Evolutionary conservation across 176 grass and related monocot species (phyloP).

Genomic region (Alopecurus myosuroides): DNA sequence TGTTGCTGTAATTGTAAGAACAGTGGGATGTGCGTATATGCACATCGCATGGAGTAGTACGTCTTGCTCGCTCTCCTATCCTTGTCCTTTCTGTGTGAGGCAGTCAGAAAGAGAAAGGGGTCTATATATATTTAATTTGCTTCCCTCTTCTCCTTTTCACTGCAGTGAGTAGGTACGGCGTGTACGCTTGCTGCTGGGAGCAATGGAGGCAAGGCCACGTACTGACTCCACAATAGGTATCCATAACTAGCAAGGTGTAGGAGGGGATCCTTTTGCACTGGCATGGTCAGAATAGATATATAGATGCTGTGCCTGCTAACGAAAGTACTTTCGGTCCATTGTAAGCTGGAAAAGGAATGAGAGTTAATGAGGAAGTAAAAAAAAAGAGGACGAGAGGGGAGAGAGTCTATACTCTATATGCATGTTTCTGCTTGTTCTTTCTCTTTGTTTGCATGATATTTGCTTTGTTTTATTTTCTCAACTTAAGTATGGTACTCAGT

Average conservation of each 20-base stretch:
- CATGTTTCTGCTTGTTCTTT: slow-evolving; percentile 21
- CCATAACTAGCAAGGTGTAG: slow-evolving; percentile 53
- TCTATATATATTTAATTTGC: not conserved
- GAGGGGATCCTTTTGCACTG: slow-evolving; percentile 34
- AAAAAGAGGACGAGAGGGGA: not conserved
- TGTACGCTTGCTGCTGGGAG: slow-evolving; percentile 41
- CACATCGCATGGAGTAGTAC: slow-evolving; percentile 20
- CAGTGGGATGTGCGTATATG: slow-evolving; percentile 27
- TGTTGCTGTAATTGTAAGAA: slow-evolving; percentile 37
- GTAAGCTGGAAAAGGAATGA: slow-evolving; percentile 44
- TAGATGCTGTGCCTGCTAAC: slow-evolving; percentile 38
- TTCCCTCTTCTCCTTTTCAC: slow-evolving; percentile 36
- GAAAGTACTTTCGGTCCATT: slow-evolving; percentile 49
- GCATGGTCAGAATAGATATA: slow-evolving; percentile 39
- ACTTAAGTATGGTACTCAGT: not conserved
- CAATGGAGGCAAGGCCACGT: slow-evolving; percentile 31
- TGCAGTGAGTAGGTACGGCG: slow-evolving; percentile 41
- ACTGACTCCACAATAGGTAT: slow-evolving; percentile 30
- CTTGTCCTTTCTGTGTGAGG: slow-evolving; percentile 40
- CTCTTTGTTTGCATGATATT: slow-evolving; percentile 7
- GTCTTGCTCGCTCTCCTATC: slow-evolving; percentile 25
- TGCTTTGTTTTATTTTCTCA: not conserved
- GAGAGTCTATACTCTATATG: not conserved
- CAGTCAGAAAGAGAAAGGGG: slow-evolving; percentile 1
- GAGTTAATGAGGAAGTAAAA: slow-evolving; percentile 27